Base-by-base conservation (phyloP, 768 basidiomycete species). In the Agaricus subrufescens region DNA sequence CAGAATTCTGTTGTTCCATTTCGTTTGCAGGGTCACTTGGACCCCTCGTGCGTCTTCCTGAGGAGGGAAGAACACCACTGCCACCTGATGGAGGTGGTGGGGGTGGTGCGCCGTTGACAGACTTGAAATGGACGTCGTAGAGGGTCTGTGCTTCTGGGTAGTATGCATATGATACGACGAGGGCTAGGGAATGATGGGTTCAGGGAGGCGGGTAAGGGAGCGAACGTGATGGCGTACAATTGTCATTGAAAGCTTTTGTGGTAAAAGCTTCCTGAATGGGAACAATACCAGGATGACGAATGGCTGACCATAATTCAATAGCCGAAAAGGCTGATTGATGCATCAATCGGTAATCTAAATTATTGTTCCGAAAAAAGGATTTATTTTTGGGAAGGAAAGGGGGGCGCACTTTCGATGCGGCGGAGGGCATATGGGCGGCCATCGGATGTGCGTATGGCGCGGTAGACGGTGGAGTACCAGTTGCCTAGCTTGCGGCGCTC, bases 181-280 rank as follows among this genome's bases (percentile, higher is more conserved):
- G 81, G 8, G 97, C 95, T 95, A 19, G 19, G 50, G 51, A 56
- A 42, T 26, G 27, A 51, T 57, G 29, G 19, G 19, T 19, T 19
- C 19, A 19, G 19, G 19, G 50, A 45, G 26, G 12, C 12, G n/a
- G 29, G 29, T 42, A 26, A 52, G 37, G 29, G 25, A 37, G n/a
- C 19, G 23, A 38, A 38, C 58, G 26, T 27, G 42, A 46, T n/a
- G 6, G 34, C 87, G 50, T 64, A 96, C 95, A 98, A 62, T 86
- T 87, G 67, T 98, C 97, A 53, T 85, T 84, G 69, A 99, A 99
- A 0, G 90, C 84, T 29, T 87, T 81, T 0, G 96, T 96, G 0
- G 97, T 98, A 73, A 99, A 98, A 0, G 96, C 97, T 67, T 98
- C 97, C 48, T 83, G 80, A 23, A 98, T 74, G 8, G 82, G 70